Percentiles rank a stretch among this genome's conserved stretches.
Conservation (phyloP, 805 yeast genomes). For the Metschnikowia baotianmanensis region DNA sequence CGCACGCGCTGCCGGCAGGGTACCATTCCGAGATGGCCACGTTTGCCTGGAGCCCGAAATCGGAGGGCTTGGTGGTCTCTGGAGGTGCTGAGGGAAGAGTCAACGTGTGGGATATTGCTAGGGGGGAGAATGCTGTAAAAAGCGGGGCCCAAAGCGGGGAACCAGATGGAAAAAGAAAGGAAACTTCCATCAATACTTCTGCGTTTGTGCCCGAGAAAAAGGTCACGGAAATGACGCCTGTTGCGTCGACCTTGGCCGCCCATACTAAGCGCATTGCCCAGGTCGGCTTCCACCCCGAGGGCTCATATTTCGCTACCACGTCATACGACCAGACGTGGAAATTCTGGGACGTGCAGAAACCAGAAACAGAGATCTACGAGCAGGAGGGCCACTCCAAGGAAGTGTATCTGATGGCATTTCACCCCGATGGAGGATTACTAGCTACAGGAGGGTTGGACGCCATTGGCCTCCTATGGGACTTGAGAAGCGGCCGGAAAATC, state of each 20-base stretch:
- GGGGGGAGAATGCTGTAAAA: not conserved
- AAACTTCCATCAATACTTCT: too few species aligned
- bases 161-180: not conserved
- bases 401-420: conserved; percentile 59
- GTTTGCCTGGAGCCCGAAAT: conserved; percentile 56
- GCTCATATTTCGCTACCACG: conserved; percentile 57
- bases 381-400: conserved; percentile 90
- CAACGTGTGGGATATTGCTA: conserved; percentile 27
- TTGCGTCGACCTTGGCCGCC: conserved; percentile 22
- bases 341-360: conserved; percentile 67
- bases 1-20: conserved; percentile 30
- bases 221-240: conserved; percentile 16
- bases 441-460: conserved; percentile 82
- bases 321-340: conserved; percentile 89
- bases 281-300: conserved; percentile 64
- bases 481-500: conserved; percentile 70
- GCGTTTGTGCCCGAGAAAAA: too few species aligned
- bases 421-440: conserved; percentile 73
- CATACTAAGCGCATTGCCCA: conserved; percentile 56
- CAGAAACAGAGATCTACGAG: conserved; percentile 43
- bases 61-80: conserved; percentile 22
- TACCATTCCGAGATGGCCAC: conserved; percentile 64
- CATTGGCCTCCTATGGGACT: conserved; percentile 76
- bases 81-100: conserved; percentile 42
- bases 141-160: not conserved